phyloP scores from a whole-genome alignment of 2,329 filamentous ascomycete species.

The Claviceps humidiphila region DNA sequence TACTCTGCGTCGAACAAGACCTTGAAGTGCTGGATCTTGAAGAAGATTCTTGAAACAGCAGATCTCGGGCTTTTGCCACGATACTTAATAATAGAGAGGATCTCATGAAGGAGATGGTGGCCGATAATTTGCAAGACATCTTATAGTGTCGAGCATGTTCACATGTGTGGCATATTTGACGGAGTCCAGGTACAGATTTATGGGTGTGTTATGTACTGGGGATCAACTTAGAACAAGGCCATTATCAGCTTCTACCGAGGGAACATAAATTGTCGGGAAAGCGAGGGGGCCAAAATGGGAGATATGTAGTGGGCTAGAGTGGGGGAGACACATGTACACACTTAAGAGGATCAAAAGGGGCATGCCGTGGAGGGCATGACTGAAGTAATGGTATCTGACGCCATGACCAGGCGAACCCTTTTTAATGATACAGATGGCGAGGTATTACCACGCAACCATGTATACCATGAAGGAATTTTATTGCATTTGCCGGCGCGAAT shows the following conservation, averaged over 20 bases:
- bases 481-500: not conserved
- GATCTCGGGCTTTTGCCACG: not conserved
- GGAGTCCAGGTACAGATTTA: too few species aligned
- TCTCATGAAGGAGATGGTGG: not conserved
- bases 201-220: not conserved
- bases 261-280: not conserved
- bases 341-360: not conserved
- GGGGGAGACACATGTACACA: not conserved
- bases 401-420: slow-evolving; percentile 9
- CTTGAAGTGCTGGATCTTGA: slow-evolving; percentile 48
- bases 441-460: not conserved
- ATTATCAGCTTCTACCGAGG: not conserved
- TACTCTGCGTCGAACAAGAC: slow-evolving; percentile 68
- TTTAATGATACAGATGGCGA: slow-evolving; percentile 18
- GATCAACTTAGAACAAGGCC: not conserved
- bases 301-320: not conserved
- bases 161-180: not conserved
- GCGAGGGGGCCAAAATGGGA: not conserved
- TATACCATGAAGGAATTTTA: not conserved
- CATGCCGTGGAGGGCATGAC: not conserved
- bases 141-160: not conserved
- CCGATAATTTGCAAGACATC: not conserved
- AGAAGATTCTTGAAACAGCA: slow-evolving; percentile 16
- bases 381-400: slow-evolving; percentile 5
- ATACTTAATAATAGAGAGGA: not conserved